phyloP scores from a whole-genome alignment of 1,284 basidiomycete species.

The Apiotrichum domesticum region DNA sequence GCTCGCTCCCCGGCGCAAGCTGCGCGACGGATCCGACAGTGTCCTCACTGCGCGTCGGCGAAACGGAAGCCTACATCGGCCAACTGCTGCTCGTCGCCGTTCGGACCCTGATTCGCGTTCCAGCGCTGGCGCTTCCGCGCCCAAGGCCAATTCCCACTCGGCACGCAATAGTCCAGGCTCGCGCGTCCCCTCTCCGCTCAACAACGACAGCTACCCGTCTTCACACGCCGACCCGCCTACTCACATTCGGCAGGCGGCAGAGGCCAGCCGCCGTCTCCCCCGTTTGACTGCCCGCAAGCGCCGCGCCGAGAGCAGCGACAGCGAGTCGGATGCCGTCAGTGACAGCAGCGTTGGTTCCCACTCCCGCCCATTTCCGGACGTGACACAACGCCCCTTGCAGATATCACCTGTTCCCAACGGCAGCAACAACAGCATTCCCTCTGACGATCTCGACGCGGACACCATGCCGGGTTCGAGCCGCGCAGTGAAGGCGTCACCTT shows the following conservation, averaged over 20 bases:
- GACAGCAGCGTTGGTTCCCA: not conserved
- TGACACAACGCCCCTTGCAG: too few species aligned
- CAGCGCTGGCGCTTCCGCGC: not conserved
- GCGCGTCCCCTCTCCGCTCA: not conserved
- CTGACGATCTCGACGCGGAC: too few species aligned
- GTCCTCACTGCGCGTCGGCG: not conserved
- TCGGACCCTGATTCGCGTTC: not conserved
- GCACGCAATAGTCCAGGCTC: too few species aligned
- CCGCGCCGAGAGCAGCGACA: not conserved
- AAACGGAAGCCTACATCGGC: not conserved
- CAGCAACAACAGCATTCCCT: too few species aligned
- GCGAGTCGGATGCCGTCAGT: not conserved
- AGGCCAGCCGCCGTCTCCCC: slow-evolving; percentile 11
- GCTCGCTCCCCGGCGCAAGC: slow-evolving; percentile 24
- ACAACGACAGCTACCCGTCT: not conserved
- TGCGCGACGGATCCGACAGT: slow-evolving; percentile 25
- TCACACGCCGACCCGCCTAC: not conserved
- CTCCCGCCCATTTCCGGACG: too few species aligned
- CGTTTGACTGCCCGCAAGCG: slow-evolving; percentile 1
- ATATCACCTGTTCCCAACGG: too few species aligned
- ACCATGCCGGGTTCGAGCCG: too few species aligned
- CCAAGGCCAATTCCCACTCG: too few species aligned
- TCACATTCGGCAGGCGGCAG: not conserved
- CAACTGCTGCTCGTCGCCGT: not conserved
- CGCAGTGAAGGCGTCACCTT: too few species aligned